Base-by-base conservation (phyloP, 176 grass and related monocot genomes). In the Pharus latifolius region DNA sequence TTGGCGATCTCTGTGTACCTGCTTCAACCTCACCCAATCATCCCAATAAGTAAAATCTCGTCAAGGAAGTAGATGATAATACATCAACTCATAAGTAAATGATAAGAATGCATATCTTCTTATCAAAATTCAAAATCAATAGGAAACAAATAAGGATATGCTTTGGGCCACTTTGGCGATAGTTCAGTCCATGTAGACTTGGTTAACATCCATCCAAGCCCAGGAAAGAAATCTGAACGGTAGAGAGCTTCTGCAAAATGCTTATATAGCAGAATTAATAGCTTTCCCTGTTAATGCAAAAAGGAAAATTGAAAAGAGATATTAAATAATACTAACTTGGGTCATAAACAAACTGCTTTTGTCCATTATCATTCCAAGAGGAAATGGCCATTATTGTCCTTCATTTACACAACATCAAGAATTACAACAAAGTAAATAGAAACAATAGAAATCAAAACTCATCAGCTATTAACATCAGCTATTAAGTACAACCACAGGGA, bases 171-270 rank as follows among this genome's bases (percentile, higher is more conserved):
- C 60, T 94, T 99, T 16, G 90, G 95, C 56, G 95, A 99, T 58
- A 99, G 49, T 70, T 99, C 95, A 70, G 86, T 81, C 95, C 95
- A 99, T 82, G 69, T 83, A 78, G 87, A 81, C 75, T 86, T 99
- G 51, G 87, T 91, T 72, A 94, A 63, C 95, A 99, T 99, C 95
- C 95, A 99, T 83, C 95, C 95, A 83, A 99, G 95, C 52, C 95
- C 95, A 79, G 95, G 95, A 81, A 99, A 99, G 73, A 99, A 99
- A 65, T 94, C 90, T 1, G 95, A 99, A 17, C 95, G 87, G 66
- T 99, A 94, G 83, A 99, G 82, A 74, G 87, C 75, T 77, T 88
- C 90, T 99, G 81, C 72, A 75, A 67, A 58, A 77, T 16, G 31
- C 68, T 62, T 73, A 52, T 51, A 24, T 73, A 69, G 47, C 53